Percentiles rank a stretch among this genome's conserved stretches.
Conservation (phyloP, 2,329 filamentous ascomycete species). For the Orbilia ellipsospora region DNA sequence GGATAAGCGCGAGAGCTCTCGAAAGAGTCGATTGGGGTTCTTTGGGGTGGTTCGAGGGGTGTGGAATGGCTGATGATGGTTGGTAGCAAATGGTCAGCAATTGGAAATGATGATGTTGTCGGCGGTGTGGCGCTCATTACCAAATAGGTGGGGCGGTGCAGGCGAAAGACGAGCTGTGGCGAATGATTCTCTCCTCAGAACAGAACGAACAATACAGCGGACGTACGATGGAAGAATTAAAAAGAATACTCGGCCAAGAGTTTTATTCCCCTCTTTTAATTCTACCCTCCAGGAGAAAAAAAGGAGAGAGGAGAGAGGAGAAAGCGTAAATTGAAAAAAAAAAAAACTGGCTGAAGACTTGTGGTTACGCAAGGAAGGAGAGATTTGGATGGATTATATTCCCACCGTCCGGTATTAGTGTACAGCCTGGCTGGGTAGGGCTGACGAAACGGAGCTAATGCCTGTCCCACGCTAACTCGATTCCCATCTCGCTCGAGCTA, state of each 20-base stretch:
- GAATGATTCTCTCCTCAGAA: not conserved
- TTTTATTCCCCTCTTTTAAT: not conserved
- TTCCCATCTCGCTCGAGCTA: no score
- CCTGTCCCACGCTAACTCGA: constrained; percentile 21
- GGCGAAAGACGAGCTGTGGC: not conserved
- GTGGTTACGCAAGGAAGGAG: constrained; percentile 31
- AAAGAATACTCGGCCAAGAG: not conserved
- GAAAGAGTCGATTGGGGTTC: no score
- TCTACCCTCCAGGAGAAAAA: not conserved
- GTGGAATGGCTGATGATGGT: no score
- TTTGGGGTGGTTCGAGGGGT: no score
- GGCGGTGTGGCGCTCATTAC: not conserved
- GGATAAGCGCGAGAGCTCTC: no score
- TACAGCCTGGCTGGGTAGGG: constrained; percentile 42
- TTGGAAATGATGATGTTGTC: no score
- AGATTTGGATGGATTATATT: constrained; percentile 27
- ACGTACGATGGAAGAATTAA: no score
- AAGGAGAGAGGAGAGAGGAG: constrained; percentile 4
- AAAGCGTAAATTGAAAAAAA: constrained; percentile 6
- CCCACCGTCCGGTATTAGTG: no score
- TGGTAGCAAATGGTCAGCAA: no score
- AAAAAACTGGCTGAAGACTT: constrained; percentile 25
- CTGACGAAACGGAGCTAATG: constrained; percentile 54
- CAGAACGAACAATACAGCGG: not conserved
- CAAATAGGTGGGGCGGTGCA: not conserved